Conservation (phyloP, 2,329 filamentous ascomycete genomes). For the Fusarium virguliforme region DNA sequence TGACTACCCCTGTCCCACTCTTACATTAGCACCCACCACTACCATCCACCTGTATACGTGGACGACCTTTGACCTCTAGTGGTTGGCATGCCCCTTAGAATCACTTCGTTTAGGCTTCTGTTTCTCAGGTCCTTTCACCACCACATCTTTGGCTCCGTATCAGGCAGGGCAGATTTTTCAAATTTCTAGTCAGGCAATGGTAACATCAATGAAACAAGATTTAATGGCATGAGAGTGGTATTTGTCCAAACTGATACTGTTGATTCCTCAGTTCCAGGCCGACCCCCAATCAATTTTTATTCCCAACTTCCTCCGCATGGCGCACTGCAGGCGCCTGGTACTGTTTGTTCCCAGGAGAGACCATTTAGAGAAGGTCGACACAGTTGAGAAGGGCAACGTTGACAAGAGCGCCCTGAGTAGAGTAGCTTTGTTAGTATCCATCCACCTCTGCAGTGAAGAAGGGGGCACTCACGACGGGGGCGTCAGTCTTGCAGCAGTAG, state of each 20-base stretch:
- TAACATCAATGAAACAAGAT: background rate
- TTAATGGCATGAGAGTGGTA: slow-evolving; percentile 8
- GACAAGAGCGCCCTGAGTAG: slow-evolving; percentile 7
- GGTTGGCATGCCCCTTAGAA: too few relatives aligned
- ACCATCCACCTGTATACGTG: background rate
- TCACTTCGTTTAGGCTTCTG: too few relatives aligned
- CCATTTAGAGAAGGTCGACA: slow-evolving; percentile 6
- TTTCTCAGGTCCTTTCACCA: background rate
- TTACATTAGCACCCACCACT: background rate
- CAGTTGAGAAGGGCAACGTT: slow-evolving; percentile 14
- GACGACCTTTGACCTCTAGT: too few relatives aligned
- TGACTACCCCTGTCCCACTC: background rate
- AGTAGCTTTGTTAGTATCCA: background rate
- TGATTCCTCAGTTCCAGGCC: slow-evolving; percentile 1
- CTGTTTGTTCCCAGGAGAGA: background rate
- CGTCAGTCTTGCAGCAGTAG: slow-evolving; percentile 14
- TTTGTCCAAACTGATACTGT: slow-evolving; percentile 10
- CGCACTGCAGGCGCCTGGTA: background rate
- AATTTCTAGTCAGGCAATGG: background rate
- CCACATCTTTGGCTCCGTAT: background rate
- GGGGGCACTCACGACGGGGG: slow-evolving; percentile 7
- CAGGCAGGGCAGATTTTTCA: background rate
- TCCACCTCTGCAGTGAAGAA: background rate
- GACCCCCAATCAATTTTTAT: slow-evolving; percentile 3
- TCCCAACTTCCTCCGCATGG: background rate